These are phyloP conservation scores for Nadsonia commutata DNA, from an alignment of 1,139 yeast species.

Conservation along the genomic window DNA sequence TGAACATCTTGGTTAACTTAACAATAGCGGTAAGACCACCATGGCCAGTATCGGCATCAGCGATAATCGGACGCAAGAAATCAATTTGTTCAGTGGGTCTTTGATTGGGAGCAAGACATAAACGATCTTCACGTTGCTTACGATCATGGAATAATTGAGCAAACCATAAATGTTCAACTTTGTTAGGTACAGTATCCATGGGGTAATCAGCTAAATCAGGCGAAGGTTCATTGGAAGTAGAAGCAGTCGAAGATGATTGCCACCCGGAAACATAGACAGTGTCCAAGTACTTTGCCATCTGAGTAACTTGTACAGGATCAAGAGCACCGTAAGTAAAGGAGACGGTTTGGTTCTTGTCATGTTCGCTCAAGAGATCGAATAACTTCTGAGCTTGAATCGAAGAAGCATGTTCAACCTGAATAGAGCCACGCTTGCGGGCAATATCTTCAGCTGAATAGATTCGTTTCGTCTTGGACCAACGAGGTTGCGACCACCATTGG, in stretches of 20 bases:
- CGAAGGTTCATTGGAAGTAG: constrained; percentile 92
- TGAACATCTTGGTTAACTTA: constrained; percentile 88
- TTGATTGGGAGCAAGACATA: constrained; percentile 41
- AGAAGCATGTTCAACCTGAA: constrained; percentile 61
- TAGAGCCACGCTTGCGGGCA: constrained; percentile 74
- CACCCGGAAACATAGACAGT: constrained; percentile 92
- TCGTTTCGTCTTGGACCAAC: constrained; percentile 83
- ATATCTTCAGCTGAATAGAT: constrained; percentile 81
- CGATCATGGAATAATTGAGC: constrained; percentile 97
- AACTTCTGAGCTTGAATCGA: constrained; percentile 71
- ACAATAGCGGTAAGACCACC: constrained; percentile 96
- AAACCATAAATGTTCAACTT: constrained; percentile 92
- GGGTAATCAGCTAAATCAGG: constrained; percentile 99
- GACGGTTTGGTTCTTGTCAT: constrained; percentile 56
- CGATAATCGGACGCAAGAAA: constrained; percentile 85
- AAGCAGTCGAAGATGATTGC: constrained; percentile 97
- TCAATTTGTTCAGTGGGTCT: constrained; percentile 52
- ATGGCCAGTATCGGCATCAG: constrained; percentile 98
- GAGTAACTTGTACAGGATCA: constrained; percentile 92
- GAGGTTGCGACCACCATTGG: constrained; percentile 85
- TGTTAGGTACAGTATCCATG: constrained; percentile 96
- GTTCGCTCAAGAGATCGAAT: constrained; percentile 52
- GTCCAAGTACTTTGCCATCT: constrained; percentile 92
- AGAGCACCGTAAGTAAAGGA: constrained; percentile 92
- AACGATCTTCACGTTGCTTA: constrained; percentile 82